These are phyloP conservation scores for Ceratocystis papillata DNA, from an alignment of 2,329 filamentous ascomycete genomes.

Conservation along the genomic window DNA sequence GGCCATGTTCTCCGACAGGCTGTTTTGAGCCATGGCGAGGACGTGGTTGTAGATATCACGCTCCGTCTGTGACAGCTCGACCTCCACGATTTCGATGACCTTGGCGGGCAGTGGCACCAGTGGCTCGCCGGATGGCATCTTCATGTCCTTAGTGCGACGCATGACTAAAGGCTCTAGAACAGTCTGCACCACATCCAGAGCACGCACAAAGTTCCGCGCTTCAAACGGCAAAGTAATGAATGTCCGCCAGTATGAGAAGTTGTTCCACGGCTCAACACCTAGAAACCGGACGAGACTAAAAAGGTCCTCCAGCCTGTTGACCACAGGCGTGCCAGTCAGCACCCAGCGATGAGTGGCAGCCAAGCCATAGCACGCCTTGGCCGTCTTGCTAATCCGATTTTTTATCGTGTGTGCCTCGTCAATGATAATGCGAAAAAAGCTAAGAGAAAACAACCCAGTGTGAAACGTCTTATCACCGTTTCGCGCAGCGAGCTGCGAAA, in stretches of 20 bases:
- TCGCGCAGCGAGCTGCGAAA: slow-evolving; percentile 31
- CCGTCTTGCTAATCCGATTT: slow-evolving; percentile 78
- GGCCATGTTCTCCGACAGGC: slow-evolving; percentile 77
- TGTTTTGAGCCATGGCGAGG: slow-evolving; percentile 67
- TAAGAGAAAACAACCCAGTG: slow-evolving; percentile 74
- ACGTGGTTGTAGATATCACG: slow-evolving; percentile 89
- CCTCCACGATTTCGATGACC: slow-evolving; percentile 71
- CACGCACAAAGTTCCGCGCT: slow-evolving; percentile 84
- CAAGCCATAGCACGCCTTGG: slow-evolving; percentile 87
- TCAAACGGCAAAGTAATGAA: slow-evolving; percentile 98
- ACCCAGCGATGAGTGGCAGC: slow-evolving; percentile 81
- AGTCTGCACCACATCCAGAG: slow-evolving; percentile 92
- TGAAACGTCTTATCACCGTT: slow-evolving; percentile 57
- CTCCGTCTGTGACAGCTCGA: slow-evolving; percentile 76
- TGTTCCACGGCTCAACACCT: slow-evolving; percentile 92
- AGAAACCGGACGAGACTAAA: slow-evolving; percentile 90
- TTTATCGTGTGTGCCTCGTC: slow-evolving; percentile 96
- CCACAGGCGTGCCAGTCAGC: slow-evolving; percentile 88
- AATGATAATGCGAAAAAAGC: slow-evolving; percentile 89
- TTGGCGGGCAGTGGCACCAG: slow-evolving; percentile 75
- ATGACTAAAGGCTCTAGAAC: slow-evolving; percentile 93
- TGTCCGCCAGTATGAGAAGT: slow-evolving; percentile 98
- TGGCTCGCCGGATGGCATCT: slow-evolving; percentile 65
- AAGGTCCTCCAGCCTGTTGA: slow-evolving; percentile 88
- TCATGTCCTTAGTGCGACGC: slow-evolving; percentile 95